Percentiles rank a stretch among this genome's conserved stretches.
These are phyloP conservation scores for Coemansia sp. DNA, from an alignment of 192 early-diverging fungal species.

Conservation along the genomic window DNA sequence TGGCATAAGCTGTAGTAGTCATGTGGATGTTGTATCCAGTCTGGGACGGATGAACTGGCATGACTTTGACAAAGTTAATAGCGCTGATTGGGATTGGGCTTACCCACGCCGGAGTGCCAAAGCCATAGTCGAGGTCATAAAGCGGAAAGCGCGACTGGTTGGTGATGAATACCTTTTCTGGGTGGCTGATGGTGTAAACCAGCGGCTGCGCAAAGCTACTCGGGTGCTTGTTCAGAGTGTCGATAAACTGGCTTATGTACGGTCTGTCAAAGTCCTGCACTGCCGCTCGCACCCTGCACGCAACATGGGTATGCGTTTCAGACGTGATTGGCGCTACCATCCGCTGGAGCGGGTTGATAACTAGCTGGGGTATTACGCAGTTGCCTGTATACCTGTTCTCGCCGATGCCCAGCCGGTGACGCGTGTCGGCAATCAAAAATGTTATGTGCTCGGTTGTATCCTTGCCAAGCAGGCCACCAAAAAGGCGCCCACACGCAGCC, in stretches of 20 bases:
- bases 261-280: background rate
- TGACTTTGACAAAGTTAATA: background rate
- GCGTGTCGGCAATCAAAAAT: background rate
- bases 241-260: background rate
- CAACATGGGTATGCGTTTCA: background rate
- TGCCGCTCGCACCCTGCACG: background rate
- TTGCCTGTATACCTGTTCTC: background rate
- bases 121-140: constrained; percentile 31
- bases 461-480: background rate
- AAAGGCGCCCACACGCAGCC: background rate
- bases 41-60: background rate
- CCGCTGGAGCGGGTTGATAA: background rate
- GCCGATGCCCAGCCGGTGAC: background rate
- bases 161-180: constrained; percentile 8
- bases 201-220: constrained; percentile 6
- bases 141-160: constrained; percentile 25
- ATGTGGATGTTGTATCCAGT: constrained; percentile 18
- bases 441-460: background rate
- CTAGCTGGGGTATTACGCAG: background rate
- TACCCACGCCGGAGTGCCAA: constrained; percentile 15
- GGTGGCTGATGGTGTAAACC: constrained; percentile 8
- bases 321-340: background rate
- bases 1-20: background rate
- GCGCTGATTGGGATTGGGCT: constrained; percentile 9
- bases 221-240: background rate